A percentile compares a stretch with the other conserved stretches of the same genome.
These are phyloP conservation scores for Sanghuangporus baumii DNA, from an alignment of 1,284 basidiomycete genomes.

Conservation along the genomic window DNA sequence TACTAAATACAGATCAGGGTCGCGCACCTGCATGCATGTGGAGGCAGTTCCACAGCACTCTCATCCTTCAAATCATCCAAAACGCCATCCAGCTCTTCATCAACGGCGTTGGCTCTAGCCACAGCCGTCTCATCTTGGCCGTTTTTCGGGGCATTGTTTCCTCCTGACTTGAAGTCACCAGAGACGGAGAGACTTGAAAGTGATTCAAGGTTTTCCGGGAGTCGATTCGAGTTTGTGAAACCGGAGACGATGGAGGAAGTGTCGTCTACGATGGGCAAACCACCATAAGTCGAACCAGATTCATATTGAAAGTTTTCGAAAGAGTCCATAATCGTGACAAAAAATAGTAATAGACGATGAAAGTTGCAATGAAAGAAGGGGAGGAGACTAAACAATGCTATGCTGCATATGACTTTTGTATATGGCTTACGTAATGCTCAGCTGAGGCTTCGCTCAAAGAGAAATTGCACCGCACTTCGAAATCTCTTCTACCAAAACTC, in stretches of 20 bases:
- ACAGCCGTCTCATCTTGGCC: slow-evolving; percentile 28
- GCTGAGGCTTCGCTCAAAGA: background rate
- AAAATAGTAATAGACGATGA: background rate
- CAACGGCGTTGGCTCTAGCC: slow-evolving; percentile 37
- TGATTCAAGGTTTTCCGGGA: slow-evolving; percentile 54
- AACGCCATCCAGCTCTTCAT: slow-evolving; percentile 83
- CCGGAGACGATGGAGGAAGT: slow-evolving; percentile 65
- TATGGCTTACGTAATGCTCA: background rate
- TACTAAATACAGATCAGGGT: slow-evolving; percentile 5
- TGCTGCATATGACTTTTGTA: background rate
- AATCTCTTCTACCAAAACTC: background rate
- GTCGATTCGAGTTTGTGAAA: slow-evolving; percentile 56
- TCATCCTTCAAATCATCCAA: slow-evolving; percentile 87
- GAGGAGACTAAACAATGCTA: background rate
- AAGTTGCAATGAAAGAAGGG: background rate
- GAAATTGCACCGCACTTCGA: background rate
- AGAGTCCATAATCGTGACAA: slow-evolving; percentile 6
- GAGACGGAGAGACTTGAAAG: slow-evolving; percentile 55
- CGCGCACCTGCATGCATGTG: slow-evolving; percentile 89
- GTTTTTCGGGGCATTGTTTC: slow-evolving; percentile 32
- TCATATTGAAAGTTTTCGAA: slow-evolving; percentile 88
- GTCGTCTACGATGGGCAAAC: slow-evolving; percentile 73
- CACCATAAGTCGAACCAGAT: slow-evolving; percentile 71
- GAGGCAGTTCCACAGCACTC: slow-evolving; percentile 74
- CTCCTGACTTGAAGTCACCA: slow-evolving; percentile 40